Evolutionary conservation across 2,329 filamentous ascomycete genomes (phyloP).

Genomic region (Capronia americana): DNA sequence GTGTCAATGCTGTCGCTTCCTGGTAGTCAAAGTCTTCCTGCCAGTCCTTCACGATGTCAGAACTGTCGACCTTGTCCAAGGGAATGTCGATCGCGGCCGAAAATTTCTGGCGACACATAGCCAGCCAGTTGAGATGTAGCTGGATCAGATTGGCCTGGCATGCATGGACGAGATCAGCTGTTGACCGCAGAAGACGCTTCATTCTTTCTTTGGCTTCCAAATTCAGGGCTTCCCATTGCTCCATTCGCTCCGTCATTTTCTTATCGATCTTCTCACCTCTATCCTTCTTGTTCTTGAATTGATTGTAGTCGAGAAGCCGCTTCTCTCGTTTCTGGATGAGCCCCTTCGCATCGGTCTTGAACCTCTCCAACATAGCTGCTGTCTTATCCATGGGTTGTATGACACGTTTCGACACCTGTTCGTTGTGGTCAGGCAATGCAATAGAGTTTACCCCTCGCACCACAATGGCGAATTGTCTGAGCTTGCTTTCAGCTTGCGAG

Average conservation of each 20-base stretch:
- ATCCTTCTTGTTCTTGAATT: conserved; percentile 76
- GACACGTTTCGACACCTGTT: conserved; percentile 46
- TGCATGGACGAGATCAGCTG: conserved; percentile 81
- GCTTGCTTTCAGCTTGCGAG: conserved; percentile 89
- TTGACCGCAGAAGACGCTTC: conserved; percentile 79
- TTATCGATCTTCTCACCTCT: conserved; percentile 85
- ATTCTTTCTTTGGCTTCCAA: conserved; percentile 92
- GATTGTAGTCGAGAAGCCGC: conserved; percentile 86
- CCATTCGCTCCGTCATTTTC: conserved; percentile 80
- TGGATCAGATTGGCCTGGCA: conserved; percentile 83
- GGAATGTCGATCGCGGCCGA: conserved; percentile 70
- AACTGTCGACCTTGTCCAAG: conserved; percentile 69
- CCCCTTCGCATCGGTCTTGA: conserved; percentile 65
- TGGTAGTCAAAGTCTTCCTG: conserved; percentile 77
- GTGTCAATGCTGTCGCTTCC: conserved; percentile 71
- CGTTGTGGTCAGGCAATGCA: conserved; percentile 81
- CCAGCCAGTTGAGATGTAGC: conserved; percentile 83
- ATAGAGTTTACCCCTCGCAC: conserved; percentile 85
- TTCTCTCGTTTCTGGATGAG: conserved; percentile 96
- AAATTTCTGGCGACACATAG: conserved; percentile 71
- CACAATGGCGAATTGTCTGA: conserved; percentile 86
- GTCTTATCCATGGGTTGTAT: conserved; percentile 26
- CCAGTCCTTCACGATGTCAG: conserved; percentile 79
- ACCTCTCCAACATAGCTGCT: conserved; percentile 35
- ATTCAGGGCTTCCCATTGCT: conserved; percentile 90